Evolutionary conservation across 2,329 filamentous ascomycete genomes (phyloP), one percentile per base, ranked within the genome.

Genomic region (Penicillium sp.): DNA sequence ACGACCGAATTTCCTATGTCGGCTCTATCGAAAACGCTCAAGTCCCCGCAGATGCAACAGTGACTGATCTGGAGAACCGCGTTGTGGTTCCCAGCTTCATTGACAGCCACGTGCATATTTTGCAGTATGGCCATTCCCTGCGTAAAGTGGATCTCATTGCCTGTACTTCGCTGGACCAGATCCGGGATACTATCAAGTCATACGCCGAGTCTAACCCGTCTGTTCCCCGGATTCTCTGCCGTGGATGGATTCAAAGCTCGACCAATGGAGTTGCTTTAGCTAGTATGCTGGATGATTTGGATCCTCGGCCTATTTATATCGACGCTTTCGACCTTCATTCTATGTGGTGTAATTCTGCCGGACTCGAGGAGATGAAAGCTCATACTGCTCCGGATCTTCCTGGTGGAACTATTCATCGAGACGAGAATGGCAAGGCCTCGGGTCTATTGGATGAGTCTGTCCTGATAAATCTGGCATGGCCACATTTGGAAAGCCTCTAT

Each of bases 241-340:
- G 72, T 56, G 76, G 78, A 9, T 82, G 80, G 80, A 79, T 81
- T 71, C 79, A 81, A 52, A 73, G 68, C n/a, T 77, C 77, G 65
- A 81, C 78, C 2, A 64, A 75, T 21, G 74, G 76, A 5, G 57
- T 75, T 24, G 78, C 79, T 1, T 69, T 79, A 47, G 78, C 79
- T 1, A 76, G 68, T 26, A 78, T 79, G 74, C 60, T 82, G 26
- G 79, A 82, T 59, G 79, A 78, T 59, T 67, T 82, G 8, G 79
- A 81, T 57, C 63, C 73, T 0, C 71, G 79, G 31, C 79, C 80
- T 0, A 80, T 82, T 39, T 81, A 75, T 58, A 78, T 82, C 51
- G 76, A 81, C 39, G 70, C 79, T 0, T 79, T 79, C 46, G 79
- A 82, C 54, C 66, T 82, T n/a, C 80, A 82, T 62, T 82, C 79